Evolutionary conservation across 768 basidiomycete species (phyloP), one percentile per base, ranked within the genome.

Genomic region (Boletellus ananas): DNA sequence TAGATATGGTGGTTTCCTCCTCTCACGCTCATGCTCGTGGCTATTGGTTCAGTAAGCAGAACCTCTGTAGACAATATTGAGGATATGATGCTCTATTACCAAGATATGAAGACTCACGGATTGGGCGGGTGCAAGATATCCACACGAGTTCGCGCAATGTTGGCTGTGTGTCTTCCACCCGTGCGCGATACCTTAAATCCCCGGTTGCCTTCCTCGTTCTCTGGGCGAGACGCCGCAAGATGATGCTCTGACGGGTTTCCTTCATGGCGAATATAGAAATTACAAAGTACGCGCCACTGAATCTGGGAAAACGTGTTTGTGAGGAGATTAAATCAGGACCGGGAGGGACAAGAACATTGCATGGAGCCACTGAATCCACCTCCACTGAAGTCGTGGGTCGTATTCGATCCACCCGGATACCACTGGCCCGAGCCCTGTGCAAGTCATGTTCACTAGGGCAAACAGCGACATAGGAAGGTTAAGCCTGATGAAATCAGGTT

Each of bases 321-420:
- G 16, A 27, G 31, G 11, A 11, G n/a, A 14, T 13, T 25, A n/a
- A 4, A 42, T 27, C 34, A 34, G 25, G 33, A 37, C 9, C 12
- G 49, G 43, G 44, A 43, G 52, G 18, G n/a, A n/a, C 33, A 61
- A 55, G 29, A 21, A 80, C 83, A 85, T 87, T 58, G 83, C 71
- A 51, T 84, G 81, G 12, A 89, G 75, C 87, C 87, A 90, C 60
- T 88, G 81, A 20, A 92, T 87, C 87, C 87, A 90, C 20, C 87
- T 73, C 87, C 89, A 90, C 59, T 74, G 73, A 12, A 90, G 67
- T 18, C 67, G 70, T 0, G 73, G 69, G 50, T 81, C 77, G 54
- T 77, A 71, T 57, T 89, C 83, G 29, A 87, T 71, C 80, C 83
- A 86, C 14, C 83, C 83, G 20, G 80, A 79, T 9, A 76, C 66